Base-by-base conservation (phyloP, 139 green algal genomes). In the Chlorella sp. region DNA sequence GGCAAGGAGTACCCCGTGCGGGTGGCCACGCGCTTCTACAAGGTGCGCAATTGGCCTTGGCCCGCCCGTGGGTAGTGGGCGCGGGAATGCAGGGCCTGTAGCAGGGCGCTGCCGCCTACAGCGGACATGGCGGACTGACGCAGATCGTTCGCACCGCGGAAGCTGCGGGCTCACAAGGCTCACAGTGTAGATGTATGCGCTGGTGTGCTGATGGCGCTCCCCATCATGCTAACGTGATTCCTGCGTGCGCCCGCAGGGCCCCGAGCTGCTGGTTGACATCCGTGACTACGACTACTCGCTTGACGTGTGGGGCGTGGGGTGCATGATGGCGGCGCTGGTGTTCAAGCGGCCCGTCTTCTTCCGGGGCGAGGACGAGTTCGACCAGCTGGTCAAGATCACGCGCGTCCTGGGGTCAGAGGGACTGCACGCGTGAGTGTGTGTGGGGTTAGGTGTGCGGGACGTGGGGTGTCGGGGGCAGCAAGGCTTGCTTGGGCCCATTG, bases 331-430 rank as follows among this genome's bases (percentile, higher is more conserved):
- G 3, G 89, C 90, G n/a, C 91, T 97, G 84, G 88, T 99, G 34
- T 99, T 98, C 83, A 85, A 91, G 50, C 95, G 96, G 79, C 93
- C 79, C 26, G 83, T 88, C 60, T 88, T 88, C 73, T 88, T 88
- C 75, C 92, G 97, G 59, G 95, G 95, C 1, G 93, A 97, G 74
- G 95, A 99, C 83, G 98, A 99, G 85, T 97, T 97, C 70, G 95
- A 99, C 78, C 95, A 99, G 86, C 86, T 99, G 65, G 93, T 98
- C 51, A 98, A 97, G 79, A 98, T 99, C 77, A 87, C 90, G 34
- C 89, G 89, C 68, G 95, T 99, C 61, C 86, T 99, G 73, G 95
- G 95, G 62, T 98, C 74, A 0, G 86, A 89, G 26, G 86, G 86
- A 22, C 73, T 92, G 73, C 83, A 88, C 67, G 78, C 67, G 34